These are phyloP conservation scores for Dalbergia cochinchinensis DNA, from an alignment of 306 rosid genomes.

Conservation along the genomic window DNA sequence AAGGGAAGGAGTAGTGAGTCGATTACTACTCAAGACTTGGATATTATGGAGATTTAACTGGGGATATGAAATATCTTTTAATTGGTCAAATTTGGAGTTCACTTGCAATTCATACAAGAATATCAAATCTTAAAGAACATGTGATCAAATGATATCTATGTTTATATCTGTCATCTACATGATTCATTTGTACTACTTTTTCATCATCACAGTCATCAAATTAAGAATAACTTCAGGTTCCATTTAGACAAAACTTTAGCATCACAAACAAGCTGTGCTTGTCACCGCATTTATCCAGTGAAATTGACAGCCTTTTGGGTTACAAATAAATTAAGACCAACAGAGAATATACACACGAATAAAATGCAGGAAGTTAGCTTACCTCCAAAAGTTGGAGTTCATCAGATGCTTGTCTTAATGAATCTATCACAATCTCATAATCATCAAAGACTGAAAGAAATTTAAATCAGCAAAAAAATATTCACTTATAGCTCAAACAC, in stretches of 20 bases:
- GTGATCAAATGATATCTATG: neutral
- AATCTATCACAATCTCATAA: slow-evolving; percentile 70
- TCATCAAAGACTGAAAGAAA: slow-evolving; percentile 64
- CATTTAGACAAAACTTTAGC: neutral
- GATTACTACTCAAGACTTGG: too few relatives aligned
- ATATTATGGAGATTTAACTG: neutral
- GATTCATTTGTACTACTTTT: neutral
- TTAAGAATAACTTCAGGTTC: slow-evolving; percentile 5
- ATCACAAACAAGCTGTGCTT: slow-evolving; percentile 12
- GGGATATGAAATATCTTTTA: neutral
- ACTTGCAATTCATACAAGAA: neutral
- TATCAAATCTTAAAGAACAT: slow-evolving; percentile 9
- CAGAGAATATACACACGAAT: slow-evolving; percentile 20
- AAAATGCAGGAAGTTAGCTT: slow-evolving; percentile 42
- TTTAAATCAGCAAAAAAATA: slow-evolving; percentile 31
- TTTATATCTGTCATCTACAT: slow-evolving; percentile 2
- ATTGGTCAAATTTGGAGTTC: neutral
- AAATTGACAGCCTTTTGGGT: slow-evolving; percentile 3
- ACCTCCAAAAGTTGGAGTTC: slow-evolving; percentile 93
- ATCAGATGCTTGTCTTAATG: slow-evolving; percentile 81
- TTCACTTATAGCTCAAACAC: neutral
- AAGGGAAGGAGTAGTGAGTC: slow-evolving; percentile 17
- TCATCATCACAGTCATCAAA: neutral
- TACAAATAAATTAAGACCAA: neutral
- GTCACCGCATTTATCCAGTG: slow-evolving; percentile 5